Evolutionary conservation across 2,329 filamentous ascomycete genomes (phyloP), one percentile per base, ranked within the genome.

Genomic region (Cladosporium sp.): DNA sequence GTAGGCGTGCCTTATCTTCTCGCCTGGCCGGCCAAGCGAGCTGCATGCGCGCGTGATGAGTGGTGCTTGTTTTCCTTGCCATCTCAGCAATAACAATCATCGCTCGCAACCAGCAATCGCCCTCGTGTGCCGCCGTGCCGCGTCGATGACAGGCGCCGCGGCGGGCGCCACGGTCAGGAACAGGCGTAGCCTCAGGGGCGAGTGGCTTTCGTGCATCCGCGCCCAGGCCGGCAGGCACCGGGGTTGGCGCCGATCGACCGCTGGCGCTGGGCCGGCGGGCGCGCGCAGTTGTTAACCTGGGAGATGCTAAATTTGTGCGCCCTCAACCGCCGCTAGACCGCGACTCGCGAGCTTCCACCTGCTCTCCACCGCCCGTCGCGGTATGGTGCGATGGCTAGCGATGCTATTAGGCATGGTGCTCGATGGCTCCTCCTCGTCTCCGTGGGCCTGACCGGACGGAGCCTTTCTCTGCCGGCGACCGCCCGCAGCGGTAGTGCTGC

Each of bases 271-370:
- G 22, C 22, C 22, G 22, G 22, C 7, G 1, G 22, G 22, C 22
- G 22, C 22, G 22, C 22, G 22, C 22, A 28, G 1, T 28, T 7
- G 22, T 28, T 7, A 5, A 7, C 22, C 22, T 28, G 7, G 22
- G 7, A 28, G 22, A 28, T 28, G 22, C 22, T 28, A 28, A 37
- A 42, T 42, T 43, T 49, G 32, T 43, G 48, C 22, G 38, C 35
- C 38, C 32, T 50, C 48, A 50, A 50, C 48, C 40, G 48, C 48
- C 48, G 40, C 48, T 50, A 50, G 38, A 28, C 22, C 22, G 22
- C 31, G n/a, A 9, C 38, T 31, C 18, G 32, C 40, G 31, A 43
- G 31, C 44, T 37, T 37, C 11, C 9, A 14, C 10, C 10, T 9
- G 4, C 9, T 37, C 34, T 37, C 11, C 34, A 37, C 34, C 9